A percentile compares a stretch with the other conserved stretches of the same genome.
These are phyloP conservation scores for Neohortaea acidophila DNA, from an alignment of 495 filamentous ascomycete genomes.

Conservation along the genomic window DNA sequence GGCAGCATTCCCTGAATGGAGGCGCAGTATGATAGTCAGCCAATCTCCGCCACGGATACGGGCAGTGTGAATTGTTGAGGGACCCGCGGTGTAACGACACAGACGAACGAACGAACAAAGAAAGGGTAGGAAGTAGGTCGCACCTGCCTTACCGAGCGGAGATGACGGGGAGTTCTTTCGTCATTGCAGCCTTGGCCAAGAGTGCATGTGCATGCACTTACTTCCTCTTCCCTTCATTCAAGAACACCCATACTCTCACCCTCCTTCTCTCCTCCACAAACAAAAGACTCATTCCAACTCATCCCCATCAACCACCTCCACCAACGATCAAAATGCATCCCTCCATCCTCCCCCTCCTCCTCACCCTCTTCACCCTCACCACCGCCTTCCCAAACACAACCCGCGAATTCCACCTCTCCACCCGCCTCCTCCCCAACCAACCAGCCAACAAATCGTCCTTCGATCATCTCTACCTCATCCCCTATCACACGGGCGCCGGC, in stretches of 20 bases:
- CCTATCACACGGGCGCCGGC: constrained; percentile 15
- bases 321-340: neutral
- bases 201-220: constrained; percentile 14
- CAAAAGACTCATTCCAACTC: neutral
- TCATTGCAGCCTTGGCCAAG: too few species aligned
- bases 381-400: neutral
- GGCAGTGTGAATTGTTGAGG: too few species aligned
- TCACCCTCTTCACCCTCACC: neutral
- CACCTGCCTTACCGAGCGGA: too few species aligned
- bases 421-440: constrained; percentile 1
- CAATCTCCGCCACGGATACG: too few species aligned
- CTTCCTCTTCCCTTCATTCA: neutral
- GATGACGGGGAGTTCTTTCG: too few species aligned
- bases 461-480: constrained; percentile 11
- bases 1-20: too few species aligned
- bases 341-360: neutral
- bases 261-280: neutral
- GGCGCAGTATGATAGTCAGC: too few species aligned
- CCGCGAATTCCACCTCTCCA: constrained; percentile 11
- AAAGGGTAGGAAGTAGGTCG: too few species aligned
- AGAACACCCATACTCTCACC: too few species aligned
- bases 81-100: too few species aligned
- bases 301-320: neutral
- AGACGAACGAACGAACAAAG: too few species aligned
- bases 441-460: neutral